Evolutionary conservation across 108 stramenopile genomes (phyloP).

Genomic region (Nitzschia palea): DNA sequence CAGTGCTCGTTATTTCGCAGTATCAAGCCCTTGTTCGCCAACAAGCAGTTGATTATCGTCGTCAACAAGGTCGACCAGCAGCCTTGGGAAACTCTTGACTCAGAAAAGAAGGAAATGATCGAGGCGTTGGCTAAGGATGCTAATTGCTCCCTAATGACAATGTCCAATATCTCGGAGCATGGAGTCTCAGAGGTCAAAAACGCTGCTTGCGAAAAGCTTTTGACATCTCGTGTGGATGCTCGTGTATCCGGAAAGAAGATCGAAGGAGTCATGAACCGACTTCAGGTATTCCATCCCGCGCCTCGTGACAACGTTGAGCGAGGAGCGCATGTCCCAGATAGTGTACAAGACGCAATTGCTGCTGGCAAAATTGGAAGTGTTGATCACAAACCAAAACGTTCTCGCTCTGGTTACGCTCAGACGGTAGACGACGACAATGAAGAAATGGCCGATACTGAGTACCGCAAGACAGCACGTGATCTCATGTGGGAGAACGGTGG

Average conservation of each 20-base stretch:
- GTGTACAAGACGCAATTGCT: slow-evolving; percentile 76
- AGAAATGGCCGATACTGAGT: slow-evolving; percentile 33
- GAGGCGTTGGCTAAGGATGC: slow-evolving; percentile 61
- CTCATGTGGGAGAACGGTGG: slow-evolving; percentile 98
- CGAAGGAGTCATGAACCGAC: slow-evolving; percentile 93
- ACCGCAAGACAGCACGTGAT: slow-evolving; percentile 90
- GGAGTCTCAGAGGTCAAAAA: slow-evolving; percentile 92
- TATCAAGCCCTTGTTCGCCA: slow-evolving; percentile 97
- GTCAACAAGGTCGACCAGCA: slow-evolving; percentile 96
- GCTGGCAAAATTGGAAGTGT: slow-evolving; percentile 36
- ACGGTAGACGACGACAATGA: slow-evolving; percentile 61
- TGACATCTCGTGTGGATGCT: slow-evolving; percentile 90
- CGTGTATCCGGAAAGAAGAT: slow-evolving; percentile 91
- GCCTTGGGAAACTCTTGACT: slow-evolving; percentile 87
- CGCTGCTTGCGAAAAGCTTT: slow-evolving; percentile 93
- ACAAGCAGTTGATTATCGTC: slow-evolving; percentile 96
- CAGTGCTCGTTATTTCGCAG: slow-evolving; percentile 92
- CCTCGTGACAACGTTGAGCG: slow-evolving; percentile 89
- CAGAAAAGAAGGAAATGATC: slow-evolving; percentile 71
- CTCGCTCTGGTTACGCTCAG: slow-evolving; percentile 70
- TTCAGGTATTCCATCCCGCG: slow-evolving; percentile 93
- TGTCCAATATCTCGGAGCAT: slow-evolving; percentile 94
- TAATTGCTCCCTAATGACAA: slow-evolving; percentile 86
- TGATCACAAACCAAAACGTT: slow-evolving; percentile 49
- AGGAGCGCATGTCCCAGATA: slow-evolving; percentile 88